These are phyloP conservation scores for baker's yeast (Saccharomyces cerevisiae) DNA, from an alignment of 805 yeast genomes.

Conservation along the genomic window DNA sequence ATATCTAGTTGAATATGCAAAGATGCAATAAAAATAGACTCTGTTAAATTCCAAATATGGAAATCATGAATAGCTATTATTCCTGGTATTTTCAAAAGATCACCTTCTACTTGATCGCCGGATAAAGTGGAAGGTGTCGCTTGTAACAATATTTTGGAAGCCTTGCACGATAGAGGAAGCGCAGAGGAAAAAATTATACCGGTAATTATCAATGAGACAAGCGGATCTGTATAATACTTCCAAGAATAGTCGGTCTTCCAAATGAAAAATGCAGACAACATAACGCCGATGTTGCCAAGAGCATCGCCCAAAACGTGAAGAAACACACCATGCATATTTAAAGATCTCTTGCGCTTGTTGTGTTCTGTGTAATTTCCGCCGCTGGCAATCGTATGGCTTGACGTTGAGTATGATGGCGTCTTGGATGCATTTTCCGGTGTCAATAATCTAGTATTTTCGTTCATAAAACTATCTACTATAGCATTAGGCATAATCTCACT, in stretches of 20 bases:
- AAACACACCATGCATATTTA: constrained; percentile 96
- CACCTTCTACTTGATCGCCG: constrained; percentile 60
- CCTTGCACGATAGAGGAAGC: constrained; percentile 71
- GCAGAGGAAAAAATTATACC: constrained; percentile 82
- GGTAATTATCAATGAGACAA: constrained; percentile 75
- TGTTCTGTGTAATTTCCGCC: constrained; percentile 3
- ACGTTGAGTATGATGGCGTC: constrained; percentile 1
- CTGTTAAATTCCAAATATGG: constrained; percentile 92
- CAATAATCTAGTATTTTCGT: constrained; percentile 34
- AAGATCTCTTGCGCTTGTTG: constrained; percentile 41
- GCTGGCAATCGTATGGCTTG: background rate
- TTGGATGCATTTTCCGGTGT: background rate
- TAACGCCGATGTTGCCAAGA: constrained; percentile 89
- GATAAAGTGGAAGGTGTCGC: constrained; percentile 79
- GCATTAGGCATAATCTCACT: constrained; percentile 22
- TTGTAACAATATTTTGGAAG: constrained; percentile 78
- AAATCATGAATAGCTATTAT: constrained; percentile 84
- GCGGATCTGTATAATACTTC: constrained; percentile 78
- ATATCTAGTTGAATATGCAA: constrained; percentile 69
- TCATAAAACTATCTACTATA: constrained; percentile 21
- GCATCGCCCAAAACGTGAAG: constrained; percentile 95
- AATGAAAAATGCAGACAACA: constrained; percentile 77
- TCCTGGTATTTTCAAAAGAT: constrained; percentile 58
- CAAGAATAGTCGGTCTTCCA: constrained; percentile 89
- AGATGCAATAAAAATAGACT: constrained; percentile 75